phyloP scores from a whole-genome alignment of 192 early-diverging fungal species.

The Cetraspora pellucida region DNA sequence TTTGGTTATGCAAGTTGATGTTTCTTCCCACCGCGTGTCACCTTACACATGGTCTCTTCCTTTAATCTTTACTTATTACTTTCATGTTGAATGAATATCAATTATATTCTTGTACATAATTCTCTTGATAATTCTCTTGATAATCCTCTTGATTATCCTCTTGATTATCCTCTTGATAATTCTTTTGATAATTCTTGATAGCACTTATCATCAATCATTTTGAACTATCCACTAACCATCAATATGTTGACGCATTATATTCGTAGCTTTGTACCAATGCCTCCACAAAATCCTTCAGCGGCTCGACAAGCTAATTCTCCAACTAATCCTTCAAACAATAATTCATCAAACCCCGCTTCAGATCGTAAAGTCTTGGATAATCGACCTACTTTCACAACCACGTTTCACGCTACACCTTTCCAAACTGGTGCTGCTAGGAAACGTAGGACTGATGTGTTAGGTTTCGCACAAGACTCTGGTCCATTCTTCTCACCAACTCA shows the following conservation, averaged over 20 bases:
- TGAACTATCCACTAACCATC: too few relatives aligned
- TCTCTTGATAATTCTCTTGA: conserved; percentile 92
- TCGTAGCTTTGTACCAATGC: too few relatives aligned
- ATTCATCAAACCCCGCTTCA: neutral
- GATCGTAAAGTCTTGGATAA: conserved; percentile 15
- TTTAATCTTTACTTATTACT: too few relatives aligned
- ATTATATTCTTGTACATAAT: conserved; percentile 84
- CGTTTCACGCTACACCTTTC: conserved; percentile 22
- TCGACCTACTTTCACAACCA: neutral
- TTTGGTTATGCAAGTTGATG: conserved; percentile 23
- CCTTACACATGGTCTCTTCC: conserved; percentile 24
- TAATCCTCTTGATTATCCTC: too few relatives aligned
- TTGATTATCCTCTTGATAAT: too few relatives aligned
- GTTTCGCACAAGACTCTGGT: conserved; percentile 50
- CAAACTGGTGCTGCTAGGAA: conserved; percentile 14
- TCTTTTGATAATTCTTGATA: too few relatives aligned
- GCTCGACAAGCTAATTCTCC: too few relatives aligned
- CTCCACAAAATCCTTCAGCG: too few relatives aligned
- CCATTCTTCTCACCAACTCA: conserved; percentile 72
- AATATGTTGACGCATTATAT: too few relatives aligned
- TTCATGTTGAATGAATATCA: too few relatives aligned
- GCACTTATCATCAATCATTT: too few relatives aligned
- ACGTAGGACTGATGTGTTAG: conserved; percentile 17
- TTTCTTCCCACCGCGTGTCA: conserved; percentile 27
- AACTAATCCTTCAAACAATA: neutral